Evolutionary conservation across 345 rosid species (phyloP).

Genomic region (Rhizophora mangle): DNA sequence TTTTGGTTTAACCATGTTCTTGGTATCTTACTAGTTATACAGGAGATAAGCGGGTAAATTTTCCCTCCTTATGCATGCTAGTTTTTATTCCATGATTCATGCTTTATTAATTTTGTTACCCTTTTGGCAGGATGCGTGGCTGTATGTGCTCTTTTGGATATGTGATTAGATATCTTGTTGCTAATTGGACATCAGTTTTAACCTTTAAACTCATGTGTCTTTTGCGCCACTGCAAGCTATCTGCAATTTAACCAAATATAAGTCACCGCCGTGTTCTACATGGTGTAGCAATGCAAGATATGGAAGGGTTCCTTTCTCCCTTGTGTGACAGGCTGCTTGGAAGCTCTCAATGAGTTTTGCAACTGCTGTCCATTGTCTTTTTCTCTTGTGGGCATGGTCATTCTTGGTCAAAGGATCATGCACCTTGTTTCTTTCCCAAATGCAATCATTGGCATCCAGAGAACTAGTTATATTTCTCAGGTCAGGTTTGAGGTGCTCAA

Average conservation of each 20-base stretch:
- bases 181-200: conserved; percentile 36
- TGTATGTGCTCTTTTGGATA: conserved; percentile 41
- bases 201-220: conserved; percentile 25
- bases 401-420: conserved; percentile 11
- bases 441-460: conserved; percentile 9
- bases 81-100: conserved; percentile 22
- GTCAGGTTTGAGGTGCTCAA: not conserved
- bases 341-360: conserved; percentile 32
- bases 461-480: conserved; percentile 13
- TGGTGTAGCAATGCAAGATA: conserved; percentile 23
- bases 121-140: conserved; percentile 59
- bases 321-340: conserved; percentile 24
- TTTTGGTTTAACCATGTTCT: conserved; percentile 35
- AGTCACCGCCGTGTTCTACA: conserved; percentile 20
- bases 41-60: conserved; percentile 46
- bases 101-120: conserved; percentile 37
- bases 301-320: conserved; percentile 22
- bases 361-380: conserved; percentile 12
- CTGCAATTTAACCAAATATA: conserved; percentile 25
- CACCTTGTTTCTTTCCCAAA: conserved; percentile 6
- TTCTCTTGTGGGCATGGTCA: conserved; percentile 2
- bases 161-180: conserved; percentile 46
- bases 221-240: conserved; percentile 36
- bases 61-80: conserved; percentile 23
- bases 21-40: conserved; percentile 32